phyloP scores from a whole-genome alignment of 202 grass and related monocot genomes.

The Thinopyrum obtusiflorum region DNA sequence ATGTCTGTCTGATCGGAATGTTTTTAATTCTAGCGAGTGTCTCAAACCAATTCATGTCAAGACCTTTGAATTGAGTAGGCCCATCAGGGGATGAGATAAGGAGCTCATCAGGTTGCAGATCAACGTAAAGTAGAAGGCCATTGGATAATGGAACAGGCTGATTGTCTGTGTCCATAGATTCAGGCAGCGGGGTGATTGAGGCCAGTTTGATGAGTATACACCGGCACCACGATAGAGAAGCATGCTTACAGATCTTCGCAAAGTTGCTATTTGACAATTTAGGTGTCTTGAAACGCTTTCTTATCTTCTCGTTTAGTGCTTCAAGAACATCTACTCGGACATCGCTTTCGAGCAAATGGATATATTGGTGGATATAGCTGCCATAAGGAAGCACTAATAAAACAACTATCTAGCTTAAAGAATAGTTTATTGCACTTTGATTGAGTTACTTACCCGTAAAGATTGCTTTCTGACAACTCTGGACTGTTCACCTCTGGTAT shows the following conservation, averaged over 20 bases:
- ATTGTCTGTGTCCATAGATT: conserved; percentile 40
- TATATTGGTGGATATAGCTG: conserved; percentile 91
- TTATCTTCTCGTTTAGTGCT: conserved; percentile 88
- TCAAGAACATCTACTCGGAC: conserved; percentile 77
- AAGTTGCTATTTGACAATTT: conserved; percentile 80
- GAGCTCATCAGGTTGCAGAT: conserved; percentile 88
- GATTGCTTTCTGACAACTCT: conserved; percentile 72
- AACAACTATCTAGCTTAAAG: conserved; percentile 22
- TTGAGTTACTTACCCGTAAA: conserved; percentile 66
- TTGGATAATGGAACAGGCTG: conserved; percentile 51
- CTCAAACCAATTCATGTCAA: conserved; percentile 97
- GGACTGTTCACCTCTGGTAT: conserved; percentile 70
- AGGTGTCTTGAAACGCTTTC: conserved; percentile 91
- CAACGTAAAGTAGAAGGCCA: conserved; percentile 67
- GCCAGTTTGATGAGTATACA: conserved; percentile 91
- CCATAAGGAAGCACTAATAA: conserved; percentile 36
- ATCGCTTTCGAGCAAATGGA: conserved; percentile 85
- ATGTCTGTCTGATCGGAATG: conserved; percentile 67
- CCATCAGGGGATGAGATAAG: conserved; percentile 75
- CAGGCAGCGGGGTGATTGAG: conserved; percentile 70
- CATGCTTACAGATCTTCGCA: conserved; percentile 83
- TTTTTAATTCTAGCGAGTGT: conserved; percentile 83
- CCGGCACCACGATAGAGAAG: conserved; percentile 89
- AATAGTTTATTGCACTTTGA: not conserved
- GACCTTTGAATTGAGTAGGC: conserved; percentile 68